These are phyloP conservation scores for Talaromyces sp. DNA, from an alignment of 2,329 filamentous ascomycete genomes.

Conservation along the genomic window DNA sequence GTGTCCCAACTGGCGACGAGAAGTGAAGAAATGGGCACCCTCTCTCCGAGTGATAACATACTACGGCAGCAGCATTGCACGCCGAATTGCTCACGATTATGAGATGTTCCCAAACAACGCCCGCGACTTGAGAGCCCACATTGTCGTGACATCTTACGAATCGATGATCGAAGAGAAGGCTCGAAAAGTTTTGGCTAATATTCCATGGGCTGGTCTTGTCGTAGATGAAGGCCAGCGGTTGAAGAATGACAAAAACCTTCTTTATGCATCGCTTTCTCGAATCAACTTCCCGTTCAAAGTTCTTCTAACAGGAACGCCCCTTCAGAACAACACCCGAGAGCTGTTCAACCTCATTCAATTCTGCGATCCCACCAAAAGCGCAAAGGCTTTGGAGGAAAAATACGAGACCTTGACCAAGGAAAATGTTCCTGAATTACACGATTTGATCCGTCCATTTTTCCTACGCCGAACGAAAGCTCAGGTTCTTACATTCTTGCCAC, in stretches of 20 bases:
- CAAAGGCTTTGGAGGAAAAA: constrained; percentile 65
- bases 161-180: constrained; percentile 70
- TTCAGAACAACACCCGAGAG: constrained; percentile 81
- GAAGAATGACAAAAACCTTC: constrained; percentile 81
- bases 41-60: constrained; percentile 84
- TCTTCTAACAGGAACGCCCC: constrained; percentile 78
- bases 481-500: constrained; percentile 84
- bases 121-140: constrained; percentile 72
- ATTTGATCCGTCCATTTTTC: constrained; percentile 69
- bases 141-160: constrained; percentile 94
- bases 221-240: constrained; percentile 93
- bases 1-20: constrained; percentile 93
- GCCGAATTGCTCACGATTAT: constrained; percentile 71
- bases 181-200: constrained; percentile 57
- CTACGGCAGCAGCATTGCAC: constrained; percentile 69
- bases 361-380: constrained; percentile 66
- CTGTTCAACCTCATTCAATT: constrained; percentile 97
- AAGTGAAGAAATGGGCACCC: constrained; percentile 91
- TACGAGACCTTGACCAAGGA: constrained; percentile 76
- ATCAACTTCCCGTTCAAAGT: constrained; percentile 78
- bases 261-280: constrained; percentile 68
- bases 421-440: constrained; percentile 73
- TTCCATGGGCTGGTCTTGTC: constrained; percentile 81
- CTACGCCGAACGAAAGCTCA: constrained; percentile 78
- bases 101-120: constrained; percentile 68